A percentile compares a stretch with the other conserved stretches of the same genome.
Evolutionary conservation across 257 asterid genomes (phyloP).

Genomic region (Verbena officinalis): DNA sequence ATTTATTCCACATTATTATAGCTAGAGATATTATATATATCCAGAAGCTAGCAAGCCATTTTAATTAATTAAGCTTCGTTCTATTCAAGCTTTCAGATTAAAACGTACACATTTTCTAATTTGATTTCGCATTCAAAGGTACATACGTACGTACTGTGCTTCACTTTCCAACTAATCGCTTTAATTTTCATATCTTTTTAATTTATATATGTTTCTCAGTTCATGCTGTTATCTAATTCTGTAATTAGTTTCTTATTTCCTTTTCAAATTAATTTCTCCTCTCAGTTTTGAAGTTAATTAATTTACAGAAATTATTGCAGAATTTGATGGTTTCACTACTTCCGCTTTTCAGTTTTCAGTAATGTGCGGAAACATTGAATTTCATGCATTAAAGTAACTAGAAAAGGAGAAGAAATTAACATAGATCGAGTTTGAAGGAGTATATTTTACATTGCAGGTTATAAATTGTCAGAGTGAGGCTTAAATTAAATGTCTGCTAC

Average conservation of each 20-base stretch:
- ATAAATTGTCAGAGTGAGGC: background rate
- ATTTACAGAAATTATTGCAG: background rate
- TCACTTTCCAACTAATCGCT: background rate
- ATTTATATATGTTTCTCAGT: background rate
- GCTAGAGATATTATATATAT: too few species aligned
- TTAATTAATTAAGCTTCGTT: background rate
- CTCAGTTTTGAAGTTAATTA: background rate
- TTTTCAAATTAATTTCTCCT: background rate
- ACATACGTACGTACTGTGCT: background rate
- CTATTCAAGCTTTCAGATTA: background rate
- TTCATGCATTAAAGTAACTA: too few species aligned
- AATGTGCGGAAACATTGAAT: too few species aligned
- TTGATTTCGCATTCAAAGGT: slow-evolving; percentile 4
- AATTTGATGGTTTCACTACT: background rate
- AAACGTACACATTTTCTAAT: background rate
- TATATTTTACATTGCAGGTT: too few species aligned
- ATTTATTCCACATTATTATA: too few species aligned
- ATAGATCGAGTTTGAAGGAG: too few species aligned
- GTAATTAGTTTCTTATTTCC: background rate
- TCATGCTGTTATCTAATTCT: background rate
- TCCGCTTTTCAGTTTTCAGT: background rate
- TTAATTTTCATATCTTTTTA: background rate
- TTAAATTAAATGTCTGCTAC: background rate
- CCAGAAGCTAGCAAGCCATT: too few species aligned
- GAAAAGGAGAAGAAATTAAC: too few species aligned